Evolutionary conservation across 129 eudicot species (phyloP), one percentile per base, ranked within the genome.

Genomic region (Helianthus tuberosus): DNA sequence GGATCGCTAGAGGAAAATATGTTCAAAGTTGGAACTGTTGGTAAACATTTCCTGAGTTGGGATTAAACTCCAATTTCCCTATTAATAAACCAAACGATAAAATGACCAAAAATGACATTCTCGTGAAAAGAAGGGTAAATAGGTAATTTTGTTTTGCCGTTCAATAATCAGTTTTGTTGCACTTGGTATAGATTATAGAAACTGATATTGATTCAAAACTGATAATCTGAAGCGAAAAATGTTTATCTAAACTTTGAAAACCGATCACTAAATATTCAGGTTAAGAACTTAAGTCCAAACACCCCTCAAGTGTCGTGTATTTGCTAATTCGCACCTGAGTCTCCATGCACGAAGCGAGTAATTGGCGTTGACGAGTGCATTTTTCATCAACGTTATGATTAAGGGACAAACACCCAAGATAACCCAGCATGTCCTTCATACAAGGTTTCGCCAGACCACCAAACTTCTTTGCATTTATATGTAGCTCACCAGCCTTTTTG

Each of bases 361-460:
- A 43, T 23, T 72, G 78, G 43, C 82, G 72, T 27, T 79, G 82
- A 43, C 82, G 78, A 35, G 61, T 20, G 13, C 82, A 79, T 43
- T 72, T 79, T 6, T 79, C 82, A 71, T 72, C 82, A 44, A 11
- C 32, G 47, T 72, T 79, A 72, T 79, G 82, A 79, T 79, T 79
- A 64, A 79, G 82, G 11, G 82, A 79, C 60, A 79, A 72, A 66
- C 82, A 79, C 17, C 82, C 82, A 72, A 79, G 82, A 79, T 64
- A 79, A 15, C 73, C 64, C 7, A 79, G 8, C 82, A 72, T 79
- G 55, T 79, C 82, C 68, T 79, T 79, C 78, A 79, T 79, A 54
- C 82, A 79, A 39, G 82, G 82, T 65, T 79, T 79, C 14, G 78
- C 39, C 16, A 79, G 68, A 44, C 82, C 82, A 57, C 82, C 82